Base-by-base conservation (phyloP, 306 rosid species). In the Malus fusca region DNA sequence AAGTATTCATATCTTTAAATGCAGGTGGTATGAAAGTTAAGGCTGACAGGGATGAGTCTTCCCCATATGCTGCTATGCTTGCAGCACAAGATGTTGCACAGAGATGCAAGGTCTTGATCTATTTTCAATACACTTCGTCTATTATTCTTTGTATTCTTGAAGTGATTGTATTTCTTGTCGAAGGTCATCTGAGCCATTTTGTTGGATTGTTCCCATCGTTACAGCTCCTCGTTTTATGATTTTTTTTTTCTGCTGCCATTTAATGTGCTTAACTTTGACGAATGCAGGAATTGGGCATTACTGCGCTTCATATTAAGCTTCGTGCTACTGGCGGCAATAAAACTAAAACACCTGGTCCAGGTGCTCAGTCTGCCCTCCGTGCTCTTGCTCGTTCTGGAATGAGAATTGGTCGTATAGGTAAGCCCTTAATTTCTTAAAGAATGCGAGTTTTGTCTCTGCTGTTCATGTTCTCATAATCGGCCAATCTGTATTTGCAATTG, bases 341-440 rank as follows among this genome's bases (percentile, higher is more conserved):
- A 82, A 90, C 96, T 0, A 90, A 92, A 60, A 92, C 97, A 5
- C 97, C 97, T 1, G 97, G 97, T 52, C 97, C 97, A 8, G 97
- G 97, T 78, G 96, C 97, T 48, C 97, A 92, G 78, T 89, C 96
- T 77, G 97, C 97, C 31, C 96, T 92, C 7, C 90, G 96, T 6
- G 97, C 97, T 13, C 91, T 92, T 74, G 96, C 97, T 82, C 92
- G 97, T 28, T 90, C 96, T 55, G 96, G 97, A 74, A 92, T 92
- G 97, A 92, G 89, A 82, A 87, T 92, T 80, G 97, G 97, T 8
- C 94, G 97, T n/a, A 92, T 92, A 74, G 97, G 97, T 92, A 82
- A 52, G 55, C 25, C 6, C 26, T 64, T 30, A 48, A 3, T 4
- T 59, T 23, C 30, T 59, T 23, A 3, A 59, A 11, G 3, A 11